phyloP scores from a whole-genome alignment of 2,329 filamentous ascomycete species.

The Pyrenochaeta sp. region DNA sequence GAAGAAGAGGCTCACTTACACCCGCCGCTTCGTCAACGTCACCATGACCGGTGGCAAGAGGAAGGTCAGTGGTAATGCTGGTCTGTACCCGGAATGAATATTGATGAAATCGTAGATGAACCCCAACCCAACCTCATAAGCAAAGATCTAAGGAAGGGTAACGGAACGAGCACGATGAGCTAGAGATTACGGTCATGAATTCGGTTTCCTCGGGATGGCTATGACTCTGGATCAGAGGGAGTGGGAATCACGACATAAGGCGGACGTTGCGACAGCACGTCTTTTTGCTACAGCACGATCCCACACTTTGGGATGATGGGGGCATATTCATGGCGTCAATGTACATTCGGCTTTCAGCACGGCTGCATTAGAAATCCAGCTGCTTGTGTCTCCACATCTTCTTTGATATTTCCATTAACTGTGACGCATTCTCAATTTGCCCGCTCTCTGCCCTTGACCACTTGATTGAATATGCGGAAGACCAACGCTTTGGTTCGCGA shows the following conservation, averaged over 20 bases:
- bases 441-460: no score
- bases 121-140: conserved; percentile 79
- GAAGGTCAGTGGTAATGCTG: conserved; percentile 80
- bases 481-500: no score
- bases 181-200: conserved; percentile 45
- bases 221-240: conserved; percentile 51
- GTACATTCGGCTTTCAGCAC: conserved; percentile 47
- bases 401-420: neutral
- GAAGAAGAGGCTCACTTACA: conserved; percentile 96
- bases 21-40: conserved; percentile 97
- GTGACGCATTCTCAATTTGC: no score
- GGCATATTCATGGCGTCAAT: conserved; percentile 52
- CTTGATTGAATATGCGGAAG: no score
- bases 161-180: conserved; percentile 41
- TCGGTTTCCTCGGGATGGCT: conserved; percentile 45
- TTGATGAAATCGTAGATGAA: conserved; percentile 70
- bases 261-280: conserved; percentile 39
- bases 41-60: conserved; percentile 97
- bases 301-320: conserved; percentile 47
- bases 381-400: conserved; percentile 32
- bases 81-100: no score
- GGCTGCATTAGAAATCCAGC: conserved; percentile 41
- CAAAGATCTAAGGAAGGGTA: conserved; percentile 29
- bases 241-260: conserved; percentile 37
- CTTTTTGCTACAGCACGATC: conserved; percentile 38